These are phyloP conservation scores for Verticillium tricorpus DNA, from an alignment of 2,329 filamentous ascomycete genomes.

Conservation along the genomic window DNA sequence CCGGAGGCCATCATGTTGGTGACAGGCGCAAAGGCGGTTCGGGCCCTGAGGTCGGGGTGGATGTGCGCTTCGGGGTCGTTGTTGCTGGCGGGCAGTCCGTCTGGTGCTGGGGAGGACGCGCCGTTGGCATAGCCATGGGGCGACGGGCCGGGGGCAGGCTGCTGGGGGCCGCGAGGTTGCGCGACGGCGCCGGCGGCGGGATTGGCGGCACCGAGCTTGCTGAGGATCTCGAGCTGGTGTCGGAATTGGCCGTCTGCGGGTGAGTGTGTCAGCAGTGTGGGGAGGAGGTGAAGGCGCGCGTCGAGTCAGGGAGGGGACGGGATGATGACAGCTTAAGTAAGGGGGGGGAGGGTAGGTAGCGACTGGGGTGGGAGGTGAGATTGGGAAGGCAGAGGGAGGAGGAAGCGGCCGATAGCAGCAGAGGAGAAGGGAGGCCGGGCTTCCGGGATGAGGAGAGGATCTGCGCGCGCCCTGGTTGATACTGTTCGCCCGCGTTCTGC, in stretches of 20 bases:
- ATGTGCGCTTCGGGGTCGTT: conserved; percentile 40
- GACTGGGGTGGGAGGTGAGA: not conserved
- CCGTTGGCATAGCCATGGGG: conserved; percentile 40
- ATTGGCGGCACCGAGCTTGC: conserved; percentile 29
- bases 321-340: not conserved
- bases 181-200: conserved; percentile 22
- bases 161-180: conserved; percentile 17
- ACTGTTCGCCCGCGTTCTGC: not conserved
- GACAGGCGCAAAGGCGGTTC: conserved; percentile 15
- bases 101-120: conserved; percentile 27
- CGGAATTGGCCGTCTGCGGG: conserved; percentile 26
- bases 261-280: conserved; percentile 1
- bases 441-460: not conserved
- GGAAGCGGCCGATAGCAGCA: not conserved
- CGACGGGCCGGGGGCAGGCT: conserved; percentile 24
- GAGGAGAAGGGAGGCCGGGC: not conserved
- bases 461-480: not conserved
- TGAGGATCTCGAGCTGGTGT: conserved; percentile 39
- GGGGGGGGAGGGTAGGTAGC: no score
- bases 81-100: conserved; percentile 25
- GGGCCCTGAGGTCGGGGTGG: conserved; percentile 42
- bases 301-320: not conserved
- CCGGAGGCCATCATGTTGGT: conserved; percentile 28
- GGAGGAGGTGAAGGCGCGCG: not conserved
- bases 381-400: not conserved